Evolutionary conservation across 73 alveolate species (phyloP), one percentile per base, ranked within the genome.

Genomic region (Paramecium biaurelia): DNA sequence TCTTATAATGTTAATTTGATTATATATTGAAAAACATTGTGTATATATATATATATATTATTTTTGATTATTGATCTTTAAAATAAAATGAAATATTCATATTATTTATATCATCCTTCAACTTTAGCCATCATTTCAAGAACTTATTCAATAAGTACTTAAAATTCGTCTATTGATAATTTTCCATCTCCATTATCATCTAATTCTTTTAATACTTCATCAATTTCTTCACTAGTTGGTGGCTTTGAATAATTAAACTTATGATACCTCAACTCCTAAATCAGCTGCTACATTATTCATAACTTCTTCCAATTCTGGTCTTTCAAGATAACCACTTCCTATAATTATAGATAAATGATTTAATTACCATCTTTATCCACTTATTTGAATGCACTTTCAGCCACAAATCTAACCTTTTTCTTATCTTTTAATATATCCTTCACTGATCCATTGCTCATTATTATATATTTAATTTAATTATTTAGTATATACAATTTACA

Each of bases 301-400:
- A 2, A 95, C 95, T 59, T 95, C 96, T 85, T 94, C 86, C 14
- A 95, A 94, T 85, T 95, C 98, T 41, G 43, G 67, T 47, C 76
- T 68, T 43, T 86, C 93, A 18, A 92, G 37, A 45, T 38, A 43
- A 24, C 95, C 93, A 57, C 93, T 58, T 30, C 85, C 85, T 70
- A 74, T 47, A 12, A 49, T 2, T 49, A 1, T 92, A 14, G 70
- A 63, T 85, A 92, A 82, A 56, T 84, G 14, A 30, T 10, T 7
- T 7, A 28, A 5, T 30, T 70, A 26, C 94, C 94, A 90, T 95
- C 97, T 58, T 56, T 72, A 92, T 95, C 98, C 9, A 95, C 97
- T 30, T 96, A 97, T 37, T 95, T 95, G 72, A 95, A 95, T 34
- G 98, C 98, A 12, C 95, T 89, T 85, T 95, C 97, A 34, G 98